Evolutionary conservation across 1,139 yeast species (phyloP).

Genomic region (Debaryomyces psychrophilus): DNA sequence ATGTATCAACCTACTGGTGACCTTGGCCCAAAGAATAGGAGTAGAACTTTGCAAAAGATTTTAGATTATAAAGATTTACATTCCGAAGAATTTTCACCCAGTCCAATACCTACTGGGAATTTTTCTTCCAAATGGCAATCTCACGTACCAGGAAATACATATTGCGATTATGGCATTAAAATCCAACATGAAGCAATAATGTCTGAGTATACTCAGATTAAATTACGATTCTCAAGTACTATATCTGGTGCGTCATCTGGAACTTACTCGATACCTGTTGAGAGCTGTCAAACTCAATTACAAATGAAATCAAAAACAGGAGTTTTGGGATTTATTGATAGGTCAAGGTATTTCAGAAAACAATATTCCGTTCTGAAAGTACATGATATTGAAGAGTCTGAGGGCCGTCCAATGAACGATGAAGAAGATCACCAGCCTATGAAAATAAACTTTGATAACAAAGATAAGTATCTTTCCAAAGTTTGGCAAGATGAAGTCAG

Average conservation of each 20-base stretch:
- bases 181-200: conserved; percentile 44
- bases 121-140: neutral
- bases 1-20: conserved; percentile 5
- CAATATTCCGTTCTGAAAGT: neutral
- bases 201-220: conserved; percentile 42
- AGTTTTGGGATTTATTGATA: conserved; percentile 22
- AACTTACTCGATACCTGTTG: neutral
- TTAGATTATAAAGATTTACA: conserved; percentile 36
- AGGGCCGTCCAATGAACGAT: too few relatives aligned
- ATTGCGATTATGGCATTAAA: conserved; percentile 27
- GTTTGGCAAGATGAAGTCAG: neutral
- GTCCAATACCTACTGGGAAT: neutral
- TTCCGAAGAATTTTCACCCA: neutral
- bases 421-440: neutral
- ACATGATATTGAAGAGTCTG: neutral
- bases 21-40: conserved; percentile 14
- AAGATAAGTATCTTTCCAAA: conserved; percentile 2
- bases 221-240: conserved; percentile 37
- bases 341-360: conserved; percentile 10
- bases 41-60: conserved; percentile 41
- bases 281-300: conserved; percentile 6
- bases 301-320: conserved; percentile 19
- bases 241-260: conserved; percentile 8
- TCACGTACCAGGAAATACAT: neutral
- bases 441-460: conserved; percentile 15